These are phyloP conservation scores for Nannochloropsis gaditana DNA, from an alignment of 108 stramenopile genomes.

Conservation along the genomic window DNA sequence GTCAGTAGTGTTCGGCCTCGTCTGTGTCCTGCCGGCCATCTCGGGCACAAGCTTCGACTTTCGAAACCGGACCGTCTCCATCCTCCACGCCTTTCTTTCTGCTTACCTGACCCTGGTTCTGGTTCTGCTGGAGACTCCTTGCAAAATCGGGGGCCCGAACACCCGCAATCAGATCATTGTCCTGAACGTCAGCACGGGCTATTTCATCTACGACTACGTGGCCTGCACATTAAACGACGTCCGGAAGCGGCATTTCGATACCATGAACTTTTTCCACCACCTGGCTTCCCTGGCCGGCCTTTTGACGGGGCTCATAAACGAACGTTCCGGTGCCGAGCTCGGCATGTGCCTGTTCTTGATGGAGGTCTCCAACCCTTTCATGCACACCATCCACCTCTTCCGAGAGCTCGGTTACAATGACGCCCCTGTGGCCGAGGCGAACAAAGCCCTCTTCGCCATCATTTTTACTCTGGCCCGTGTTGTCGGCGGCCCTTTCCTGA, in stretches of 20 bases:
- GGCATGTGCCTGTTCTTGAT: slow-evolving; percentile 10
- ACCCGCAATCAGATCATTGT: slow-evolving; percentile 12
- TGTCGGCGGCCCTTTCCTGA: not conserved
- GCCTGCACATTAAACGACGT: not conserved
- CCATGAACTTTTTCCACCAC: slow-evolving; percentile 16
- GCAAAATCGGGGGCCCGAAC: not conserved
- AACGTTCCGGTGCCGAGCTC: not conserved
- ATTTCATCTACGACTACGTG: slow-evolving; percentile 12
- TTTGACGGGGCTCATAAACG: not conserved
- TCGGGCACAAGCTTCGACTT: not conserved
- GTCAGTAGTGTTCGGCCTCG: not conserved
- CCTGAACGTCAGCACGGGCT: not conserved
- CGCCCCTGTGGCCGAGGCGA: not conserved
- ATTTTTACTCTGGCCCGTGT: not conserved
- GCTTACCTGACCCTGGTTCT: not conserved
- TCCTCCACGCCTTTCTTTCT: slow-evolving; percentile 4
- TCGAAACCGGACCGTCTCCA: slow-evolving; percentile 9
- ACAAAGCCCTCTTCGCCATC: not conserved
- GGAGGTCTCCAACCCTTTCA: slow-evolving; percentile 14
- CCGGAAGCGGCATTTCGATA: not conserved
- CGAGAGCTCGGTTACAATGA: slow-evolving; percentile 12
- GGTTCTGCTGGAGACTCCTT: not conserved
- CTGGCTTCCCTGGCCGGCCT: not conserved
- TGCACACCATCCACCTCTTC: not conserved
- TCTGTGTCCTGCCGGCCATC: not conserved